Conservation (phyloP, 495 filamentous ascomycete species). For the Hypoxylon fuscum region DNA sequence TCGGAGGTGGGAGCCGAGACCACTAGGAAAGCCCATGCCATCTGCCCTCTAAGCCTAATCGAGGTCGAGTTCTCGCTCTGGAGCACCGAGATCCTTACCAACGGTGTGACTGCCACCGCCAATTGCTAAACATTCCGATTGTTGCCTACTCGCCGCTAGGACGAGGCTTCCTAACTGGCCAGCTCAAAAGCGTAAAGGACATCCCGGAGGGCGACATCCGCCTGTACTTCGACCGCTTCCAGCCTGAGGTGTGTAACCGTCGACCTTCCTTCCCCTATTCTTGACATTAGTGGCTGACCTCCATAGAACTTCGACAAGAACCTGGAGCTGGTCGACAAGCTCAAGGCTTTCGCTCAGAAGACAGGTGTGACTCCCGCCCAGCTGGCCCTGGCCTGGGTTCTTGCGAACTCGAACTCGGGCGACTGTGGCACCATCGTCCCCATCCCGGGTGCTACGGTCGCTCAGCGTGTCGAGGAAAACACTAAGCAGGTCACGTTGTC, state of each 20-base stretch:
- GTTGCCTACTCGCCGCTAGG: slow-evolving; percentile 57
- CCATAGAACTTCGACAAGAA: slow-evolving; percentile 67
- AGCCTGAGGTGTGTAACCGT: slow-evolving; percentile 57
- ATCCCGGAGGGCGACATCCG: slow-evolving; percentile 68
- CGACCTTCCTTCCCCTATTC: not conserved
- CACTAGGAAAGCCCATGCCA: slow-evolving; percentile 68
- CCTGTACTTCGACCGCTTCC: slow-evolving; percentile 65
- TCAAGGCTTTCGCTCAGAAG: slow-evolving; percentile 67
- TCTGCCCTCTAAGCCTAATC: slow-evolving; percentile 70
- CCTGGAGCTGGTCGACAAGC: slow-evolving; percentile 69
- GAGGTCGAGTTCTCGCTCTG: slow-evolving; percentile 79
- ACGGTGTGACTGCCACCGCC: slow-evolving; percentile 71
- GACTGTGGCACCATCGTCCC: slow-evolving; percentile 84
- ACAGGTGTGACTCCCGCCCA: slow-evolving; percentile 76
- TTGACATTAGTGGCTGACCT: not conserved
- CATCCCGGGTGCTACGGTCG: slow-evolving; percentile 78
- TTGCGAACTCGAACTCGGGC: slow-evolving; percentile 53
- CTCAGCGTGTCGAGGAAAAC: slow-evolving; percentile 61
- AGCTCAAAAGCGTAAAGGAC: slow-evolving; percentile 65
- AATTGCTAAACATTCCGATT: slow-evolving; percentile 74
- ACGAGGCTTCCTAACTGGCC: slow-evolving; percentile 29
- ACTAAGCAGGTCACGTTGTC: slow-evolving; percentile 41
- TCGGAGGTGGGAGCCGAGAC: slow-evolving; percentile 72
- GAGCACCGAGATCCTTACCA: slow-evolving; percentile 68
- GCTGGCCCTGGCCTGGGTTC: slow-evolving; percentile 80